These are phyloP conservation scores for Clonostachys rosea DNA, from an alignment of 2,329 filamentous ascomycete species.

Conservation along the genomic window DNA sequence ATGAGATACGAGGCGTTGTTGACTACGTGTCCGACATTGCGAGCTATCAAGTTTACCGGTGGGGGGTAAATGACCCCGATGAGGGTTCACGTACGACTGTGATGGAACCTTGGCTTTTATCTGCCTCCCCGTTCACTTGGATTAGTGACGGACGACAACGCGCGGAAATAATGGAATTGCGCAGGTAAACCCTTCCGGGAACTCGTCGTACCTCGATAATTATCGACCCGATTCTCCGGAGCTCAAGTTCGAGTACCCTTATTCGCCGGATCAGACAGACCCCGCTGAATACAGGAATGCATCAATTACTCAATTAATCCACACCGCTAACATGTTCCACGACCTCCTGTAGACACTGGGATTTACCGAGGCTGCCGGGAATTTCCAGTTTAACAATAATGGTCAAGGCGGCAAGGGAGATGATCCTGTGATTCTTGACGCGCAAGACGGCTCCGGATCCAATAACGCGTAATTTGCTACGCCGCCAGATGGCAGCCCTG, in stretches of 20 bases:
- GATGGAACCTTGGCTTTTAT: constrained; percentile 40
- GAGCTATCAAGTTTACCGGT: constrained; percentile 51
- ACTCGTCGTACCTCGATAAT: constrained; percentile 19
- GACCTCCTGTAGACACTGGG: constrained; percentile 53
- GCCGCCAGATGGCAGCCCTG: constrained; percentile 41
- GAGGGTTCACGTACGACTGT: constrained; percentile 37
- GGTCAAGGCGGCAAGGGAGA: constrained; percentile 42
- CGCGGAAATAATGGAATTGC: constrained; percentile 56
- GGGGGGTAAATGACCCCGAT: constrained; percentile 49
- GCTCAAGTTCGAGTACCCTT: constrained; percentile 43
- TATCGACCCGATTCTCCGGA: constrained; percentile 38
- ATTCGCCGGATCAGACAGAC: constrained; percentile 21
- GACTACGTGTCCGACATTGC: constrained; percentile 51
- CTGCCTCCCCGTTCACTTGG: constrained; percentile 49
- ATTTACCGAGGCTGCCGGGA: constrained; percentile 53
- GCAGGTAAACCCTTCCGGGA: constrained; percentile 38
- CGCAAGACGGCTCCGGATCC: constrained; percentile 47
- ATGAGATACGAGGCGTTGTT: constrained; percentile 45
- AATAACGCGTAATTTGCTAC: constrained; percentile 58
- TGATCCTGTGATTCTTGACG: constrained; percentile 50
- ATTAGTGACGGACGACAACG: constrained; percentile 45
- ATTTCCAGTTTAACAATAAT: constrained; percentile 55
- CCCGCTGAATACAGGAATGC: constrained; percentile 43
- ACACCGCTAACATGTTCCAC: constrained; percentile 55
- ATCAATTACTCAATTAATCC: constrained; percentile 55